These are phyloP conservation scores for Diophrys sp. DNA, from an alignment of 73 alveolate genomes.

Conservation along the genomic window DNA sequence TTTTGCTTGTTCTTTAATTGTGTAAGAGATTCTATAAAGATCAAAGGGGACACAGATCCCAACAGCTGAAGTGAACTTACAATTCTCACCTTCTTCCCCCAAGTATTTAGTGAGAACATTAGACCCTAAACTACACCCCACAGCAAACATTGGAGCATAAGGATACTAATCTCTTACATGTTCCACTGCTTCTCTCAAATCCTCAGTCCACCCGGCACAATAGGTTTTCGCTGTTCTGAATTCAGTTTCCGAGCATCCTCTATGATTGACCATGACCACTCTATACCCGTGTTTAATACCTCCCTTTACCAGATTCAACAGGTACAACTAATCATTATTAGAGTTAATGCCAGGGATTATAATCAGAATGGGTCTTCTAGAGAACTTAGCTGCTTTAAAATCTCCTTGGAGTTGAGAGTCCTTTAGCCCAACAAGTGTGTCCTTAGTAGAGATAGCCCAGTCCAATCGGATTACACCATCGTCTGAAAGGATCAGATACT, in stretches of 20 bases:
- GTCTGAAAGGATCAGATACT: not conserved
- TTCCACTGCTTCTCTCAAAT: constrained; percentile 39
- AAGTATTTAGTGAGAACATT: constrained; percentile 25
- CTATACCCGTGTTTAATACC: not conserved
- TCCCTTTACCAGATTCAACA: not conserved
- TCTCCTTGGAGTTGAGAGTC: not conserved
- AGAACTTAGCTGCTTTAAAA: not conserved
- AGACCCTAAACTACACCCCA: constrained; percentile 36
- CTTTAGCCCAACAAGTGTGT: no score
- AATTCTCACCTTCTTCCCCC: constrained; percentile 20
- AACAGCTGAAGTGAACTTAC: constrained; percentile 24
- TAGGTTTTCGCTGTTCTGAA: constrained; percentile 38
- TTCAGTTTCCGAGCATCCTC: constrained; percentile 26
- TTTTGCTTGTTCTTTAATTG: not conserved
- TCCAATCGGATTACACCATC: not conserved
- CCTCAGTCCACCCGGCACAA: constrained; percentile 25
- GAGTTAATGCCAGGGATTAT: constrained; percentile 7
- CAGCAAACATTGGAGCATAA: constrained; percentile 9
- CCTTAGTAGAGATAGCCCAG: not conserved
- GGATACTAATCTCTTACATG: constrained; percentile 11
- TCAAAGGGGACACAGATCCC: constrained; percentile 20
- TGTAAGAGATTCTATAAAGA: not conserved
- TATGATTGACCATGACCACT: constrained; percentile 7
- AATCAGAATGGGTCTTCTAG: not conserved
- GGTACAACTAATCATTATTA: not conserved